Evolutionary conservation across 306 rosid genomes (phyloP), one percentile per base, ranked within the genome.

Genomic region (Herpetospermum pedunculosum): DNA sequence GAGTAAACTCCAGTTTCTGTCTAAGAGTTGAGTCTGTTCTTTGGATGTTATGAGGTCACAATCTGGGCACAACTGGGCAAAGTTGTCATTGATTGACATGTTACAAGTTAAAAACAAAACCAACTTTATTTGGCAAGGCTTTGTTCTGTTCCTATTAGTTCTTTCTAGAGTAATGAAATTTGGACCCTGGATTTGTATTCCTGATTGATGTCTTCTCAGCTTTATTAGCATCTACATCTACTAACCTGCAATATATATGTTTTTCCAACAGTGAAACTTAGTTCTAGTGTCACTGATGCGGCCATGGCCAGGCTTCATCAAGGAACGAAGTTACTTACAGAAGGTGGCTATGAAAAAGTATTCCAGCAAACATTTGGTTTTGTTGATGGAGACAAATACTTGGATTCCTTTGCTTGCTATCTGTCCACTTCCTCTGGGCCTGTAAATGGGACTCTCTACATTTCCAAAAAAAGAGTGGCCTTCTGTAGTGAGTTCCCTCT

Each of bases 401-500:
- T 85, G 10, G 79, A 83, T 40, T 73, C 86, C 18, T 87, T 64
- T 86, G 90, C 89, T 41, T 92, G 96, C 77, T 83, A 85, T 80
- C 68, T 90, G 41, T 87, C 90, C 55, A 84, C 92, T 54, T 10
- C 81, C 34, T 47, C 85, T 73, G 96, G 86, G 55, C 96, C 96
- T 77, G 78, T 87, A 13, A 85, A 83, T 62, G 98, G 96, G 64
- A 81, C 82, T 14, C 85, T 90, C 12, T 92, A 87, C 37, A 77
- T 90, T 46, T 79, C 96, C 50, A 80, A 83, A 7, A 79, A 82
- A 77, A 84, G 90, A 80, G 50, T 90, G 25, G 96, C 96, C 71
- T 87, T 92, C 79, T 88, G 92, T 79, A 90, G 96, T 81, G 96
- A 90, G 69, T 70, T 82, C 49, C 87, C 96, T 32, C 71, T 88